Base-by-base conservation (phyloP, 2,329 filamentous ascomycete genomes). In the Diaporthe velutina region DNA sequence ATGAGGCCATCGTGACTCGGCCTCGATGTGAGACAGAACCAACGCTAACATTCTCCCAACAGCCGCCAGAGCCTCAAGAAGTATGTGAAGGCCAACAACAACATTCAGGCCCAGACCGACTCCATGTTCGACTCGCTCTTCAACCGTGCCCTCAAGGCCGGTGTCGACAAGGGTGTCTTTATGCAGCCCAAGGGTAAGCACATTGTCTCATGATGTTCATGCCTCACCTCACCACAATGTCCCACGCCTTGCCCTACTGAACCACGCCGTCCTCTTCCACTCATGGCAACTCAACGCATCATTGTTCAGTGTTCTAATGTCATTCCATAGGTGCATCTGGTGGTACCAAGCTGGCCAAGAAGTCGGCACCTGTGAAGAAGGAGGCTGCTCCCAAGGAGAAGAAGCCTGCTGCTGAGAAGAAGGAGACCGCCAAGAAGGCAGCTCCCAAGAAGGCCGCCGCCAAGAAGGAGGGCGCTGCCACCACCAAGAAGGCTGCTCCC, bases 141-240 rank as follows among this genome's bases (percentile, higher is more conserved):
- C 91, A 97, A 97, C 92, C 93, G 93, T 85, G 94, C 95, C 71
- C 89, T 97, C 83, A 91, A 93, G 86, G 86, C 88, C 75, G 95
- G 95, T 84, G 95, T 96, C 80, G 94, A 97, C 81, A 95, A 93
- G 89, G 94, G 94, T 77, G 90, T 94, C 80, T 98, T 98, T 83
- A 90, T 92, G 82, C 95, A 96, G 84, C 96, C 95, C 82, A 98
- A 98, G 92, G 95, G 95, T 95, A 90, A 68, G 64, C 33, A 52
- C 10, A n/a, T 33, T 8, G 35, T 42, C 35, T 42, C 79, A 91
- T 88, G 42, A 61, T 50, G 28, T 52, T 3, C 66, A 52, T 54
- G 19, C 42, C n/a, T 38, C n/a, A n/a, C 17, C 35, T 35, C 52
- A 50, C 50, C 38, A 7, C 45, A 25, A 40, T 4, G 22, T n/a